A percentile compares a stretch with the other conserved stretches of the same genome.
Conservation (phyloP, 208 protist genomes). For the Ichthyophonus hoferi region DNA sequence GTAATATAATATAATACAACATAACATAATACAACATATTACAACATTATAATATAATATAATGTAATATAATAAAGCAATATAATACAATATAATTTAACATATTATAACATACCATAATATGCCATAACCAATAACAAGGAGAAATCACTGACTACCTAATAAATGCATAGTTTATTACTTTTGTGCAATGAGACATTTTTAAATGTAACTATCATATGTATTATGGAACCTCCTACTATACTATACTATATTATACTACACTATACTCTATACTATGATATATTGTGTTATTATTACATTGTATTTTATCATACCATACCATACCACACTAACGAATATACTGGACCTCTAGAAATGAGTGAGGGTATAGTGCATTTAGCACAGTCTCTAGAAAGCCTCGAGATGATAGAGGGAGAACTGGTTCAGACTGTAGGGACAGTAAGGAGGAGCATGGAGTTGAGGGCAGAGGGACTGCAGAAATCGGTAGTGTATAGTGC, state of each 20-base stretch:
- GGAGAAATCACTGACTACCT: no score
- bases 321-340: background rate
- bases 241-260: no score
- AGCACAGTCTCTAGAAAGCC: background rate
- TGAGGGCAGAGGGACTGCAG: background rate
- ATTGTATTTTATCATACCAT: no score
- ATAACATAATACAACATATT: background rate
- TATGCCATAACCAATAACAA: no score
- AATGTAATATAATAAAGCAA: no score
- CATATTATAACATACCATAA: no score
- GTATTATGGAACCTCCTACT: no score
- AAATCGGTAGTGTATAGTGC: no score
- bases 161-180: background rate
- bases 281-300: no score
- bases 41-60: background rate
- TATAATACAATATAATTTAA: no score
- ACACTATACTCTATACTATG: no score
- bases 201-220: background rate
- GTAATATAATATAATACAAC: no score
- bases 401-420: background rate
- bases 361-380: background rate
- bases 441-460: background rate
- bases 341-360: background rate
- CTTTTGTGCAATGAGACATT: background rate
- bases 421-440: background rate